phyloP scores from a whole-genome alignment of 257 asterid species.

The Gentiana dahurica region DNA sequence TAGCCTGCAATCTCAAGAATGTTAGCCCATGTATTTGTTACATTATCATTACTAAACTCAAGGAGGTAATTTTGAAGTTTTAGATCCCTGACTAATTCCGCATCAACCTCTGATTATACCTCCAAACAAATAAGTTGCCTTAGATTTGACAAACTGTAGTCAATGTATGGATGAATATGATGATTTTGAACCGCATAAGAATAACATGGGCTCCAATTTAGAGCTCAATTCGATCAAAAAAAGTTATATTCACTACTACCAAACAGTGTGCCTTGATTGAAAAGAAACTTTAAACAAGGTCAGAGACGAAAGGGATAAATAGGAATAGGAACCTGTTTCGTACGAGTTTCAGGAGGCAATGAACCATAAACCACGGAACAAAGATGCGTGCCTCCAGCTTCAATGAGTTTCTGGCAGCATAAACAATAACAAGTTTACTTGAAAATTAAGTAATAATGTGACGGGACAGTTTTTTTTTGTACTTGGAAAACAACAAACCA shows the following conservation, averaged over 20 bases:
- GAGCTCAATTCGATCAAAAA: background rate
- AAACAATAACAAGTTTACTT: background rate
- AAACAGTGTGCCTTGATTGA: background rate
- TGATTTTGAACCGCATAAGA: background rate
- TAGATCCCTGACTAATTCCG: no score
- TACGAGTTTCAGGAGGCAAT: constrained; percentile 93
- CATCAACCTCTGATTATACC: background rate
- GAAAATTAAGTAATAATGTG: no score
- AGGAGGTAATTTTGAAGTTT: no score
- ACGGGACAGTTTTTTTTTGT: no score
- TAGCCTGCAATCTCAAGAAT: constrained; percentile 73
- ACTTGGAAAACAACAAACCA: no score
- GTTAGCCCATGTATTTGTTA: constrained; percentile 34
- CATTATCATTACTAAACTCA: constrained; percentile 3
- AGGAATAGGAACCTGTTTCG: constrained; percentile 62
- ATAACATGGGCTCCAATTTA: background rate
- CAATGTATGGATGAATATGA: no score
- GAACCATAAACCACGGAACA: constrained; percentile 99
- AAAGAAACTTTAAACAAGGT: constrained; percentile 6
- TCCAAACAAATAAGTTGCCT: background rate
- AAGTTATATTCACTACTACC: background rate
- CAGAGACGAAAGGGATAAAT: constrained; percentile 16
- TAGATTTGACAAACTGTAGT: background rate
- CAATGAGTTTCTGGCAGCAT: constrained; percentile 59
- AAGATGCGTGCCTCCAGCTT: constrained; percentile 55